A percentile compares a stretch with the other conserved stretches of the same genome.
These are phyloP conservation scores for Chalciporus pseudorubinellus DNA, from an alignment of 768 basidiomycete species.

Conservation along the genomic window DNA sequence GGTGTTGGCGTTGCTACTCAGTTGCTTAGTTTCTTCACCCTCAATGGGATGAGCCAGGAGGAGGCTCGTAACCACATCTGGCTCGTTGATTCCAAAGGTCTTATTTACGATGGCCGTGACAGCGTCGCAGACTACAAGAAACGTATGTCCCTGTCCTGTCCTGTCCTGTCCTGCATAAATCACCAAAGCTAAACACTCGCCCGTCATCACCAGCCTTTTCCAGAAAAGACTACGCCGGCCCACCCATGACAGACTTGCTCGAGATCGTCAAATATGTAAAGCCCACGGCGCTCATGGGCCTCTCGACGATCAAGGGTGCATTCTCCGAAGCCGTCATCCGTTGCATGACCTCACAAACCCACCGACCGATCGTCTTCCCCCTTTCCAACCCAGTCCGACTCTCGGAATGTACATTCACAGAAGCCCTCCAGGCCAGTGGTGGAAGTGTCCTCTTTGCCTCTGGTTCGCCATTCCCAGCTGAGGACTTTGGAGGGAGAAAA, in stretches of 20 bases:
- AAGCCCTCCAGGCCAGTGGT: slow-evolving; percentile 67
- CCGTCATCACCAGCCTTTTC: slow-evolving; percentile 64
- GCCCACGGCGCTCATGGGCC: slow-evolving; percentile 86
- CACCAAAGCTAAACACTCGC: neutral
- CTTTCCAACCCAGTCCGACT: slow-evolving; percentile 86
- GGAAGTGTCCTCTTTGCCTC: slow-evolving; percentile 84
- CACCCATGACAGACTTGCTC: slow-evolving; percentile 68
- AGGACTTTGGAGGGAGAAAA: slow-evolving; percentile 50
- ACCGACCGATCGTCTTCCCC: slow-evolving; percentile 88
- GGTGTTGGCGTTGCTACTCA: slow-evolving; percentile 93
- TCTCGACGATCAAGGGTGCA: slow-evolving; percentile 84
- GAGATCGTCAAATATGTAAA: slow-evolving; percentile 79
- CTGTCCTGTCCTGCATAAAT: neutral
- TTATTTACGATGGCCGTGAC: slow-evolving; percentile 75
- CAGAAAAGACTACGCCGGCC: slow-evolving; percentile 73
- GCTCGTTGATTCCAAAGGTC: slow-evolving; percentile 83
- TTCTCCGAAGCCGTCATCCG: slow-evolving; percentile 71
- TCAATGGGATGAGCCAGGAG: slow-evolving; percentile 71
- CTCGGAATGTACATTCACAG: slow-evolving; percentile 77
- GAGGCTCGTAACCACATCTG: slow-evolving; percentile 78
- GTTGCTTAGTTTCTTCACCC: slow-evolving; percentile 83
- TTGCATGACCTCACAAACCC: slow-evolving; percentile 76
- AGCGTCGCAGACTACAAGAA: slow-evolving; percentile 79
- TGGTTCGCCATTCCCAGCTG: slow-evolving; percentile 79
- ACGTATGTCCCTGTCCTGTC: slow-evolving; percentile 42